Evolutionary conservation across 2,329 filamentous ascomycete genomes (phyloP).

Genomic region (Penicillium sp.): DNA sequence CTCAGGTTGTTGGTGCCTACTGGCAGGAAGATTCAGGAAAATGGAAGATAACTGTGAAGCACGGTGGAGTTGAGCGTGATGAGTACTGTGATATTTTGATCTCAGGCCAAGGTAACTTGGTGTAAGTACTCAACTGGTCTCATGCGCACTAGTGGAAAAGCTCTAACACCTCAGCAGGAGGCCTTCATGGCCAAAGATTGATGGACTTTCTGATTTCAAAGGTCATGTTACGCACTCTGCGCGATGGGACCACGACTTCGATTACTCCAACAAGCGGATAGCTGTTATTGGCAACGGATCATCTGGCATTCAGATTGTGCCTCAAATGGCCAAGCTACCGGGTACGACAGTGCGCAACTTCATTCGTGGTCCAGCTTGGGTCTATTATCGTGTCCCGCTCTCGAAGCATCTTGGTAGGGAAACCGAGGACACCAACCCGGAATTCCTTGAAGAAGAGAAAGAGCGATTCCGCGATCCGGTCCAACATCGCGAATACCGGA

Average conservation of each 20-base stretch:
- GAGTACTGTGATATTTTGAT: constrained; percentile 25
- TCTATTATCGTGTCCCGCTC: constrained; percentile 15
- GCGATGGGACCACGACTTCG: constrained; percentile 24
- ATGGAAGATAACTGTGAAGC: constrained; percentile 19
- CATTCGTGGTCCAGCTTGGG: constrained; percentile 28
- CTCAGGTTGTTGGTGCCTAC: constrained; percentile 36
- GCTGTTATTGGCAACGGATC: constrained; percentile 32
- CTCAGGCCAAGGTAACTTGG: constrained; percentile 24
- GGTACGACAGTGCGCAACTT: constrained; percentile 28
- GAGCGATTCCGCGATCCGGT: neutral
- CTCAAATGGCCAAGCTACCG: constrained; percentile 14
- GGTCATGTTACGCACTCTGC: constrained; percentile 27
- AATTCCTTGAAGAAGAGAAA: constrained; percentile 25
- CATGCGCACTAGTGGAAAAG: neutral
- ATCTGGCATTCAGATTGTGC: constrained; percentile 36
- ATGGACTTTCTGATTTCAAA: constrained; percentile 23
- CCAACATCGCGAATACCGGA: neutral
- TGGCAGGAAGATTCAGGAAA: constrained; percentile 31
- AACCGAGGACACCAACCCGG: constrained; percentile 17
- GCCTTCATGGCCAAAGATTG: constrained; percentile 23
- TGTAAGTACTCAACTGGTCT: constrained; percentile 15
- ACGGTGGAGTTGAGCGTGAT: constrained; percentile 10
- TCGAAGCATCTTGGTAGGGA: neutral
- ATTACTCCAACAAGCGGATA: constrained; percentile 24
- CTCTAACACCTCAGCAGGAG: neutral